phyloP scores from a whole-genome alignment of 2,329 filamentous ascomycete species.

The Cercospora zeae-maydis region DNA sequence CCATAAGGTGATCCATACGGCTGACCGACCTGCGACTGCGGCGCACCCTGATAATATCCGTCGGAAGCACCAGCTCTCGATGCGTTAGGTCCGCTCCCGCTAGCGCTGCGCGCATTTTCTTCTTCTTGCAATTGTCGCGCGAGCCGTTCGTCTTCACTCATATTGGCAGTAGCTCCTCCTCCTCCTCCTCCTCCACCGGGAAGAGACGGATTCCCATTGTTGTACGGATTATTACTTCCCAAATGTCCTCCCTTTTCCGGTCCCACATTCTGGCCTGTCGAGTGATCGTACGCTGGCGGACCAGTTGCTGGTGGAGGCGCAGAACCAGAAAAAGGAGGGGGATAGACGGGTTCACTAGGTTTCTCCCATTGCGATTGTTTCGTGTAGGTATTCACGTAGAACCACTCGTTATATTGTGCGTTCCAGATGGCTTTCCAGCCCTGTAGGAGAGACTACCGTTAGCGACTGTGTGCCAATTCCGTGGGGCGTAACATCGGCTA shows the following conservation, averaged over 20 bases:
- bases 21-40: slow-evolving; percentile 20
- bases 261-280: slow-evolving; percentile 40
- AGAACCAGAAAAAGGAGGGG: slow-evolving; percentile 44
- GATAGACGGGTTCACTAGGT: slow-evolving; percentile 65
- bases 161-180: slow-evolving; percentile 26
- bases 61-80: slow-evolving; percentile 40
- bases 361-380: slow-evolving; percentile 89
- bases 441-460: slow-evolving; percentile 53
- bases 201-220: slow-evolving; percentile 11
- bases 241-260: slow-evolving; percentile 46
- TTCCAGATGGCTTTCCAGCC: slow-evolving; percentile 87
- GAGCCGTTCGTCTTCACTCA: slow-evolving; percentile 67
- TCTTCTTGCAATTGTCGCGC: slow-evolving; percentile 79
- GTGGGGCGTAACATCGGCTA: background rate
- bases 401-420: slow-evolving; percentile 86
- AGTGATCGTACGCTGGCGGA: slow-evolving; percentile 61
- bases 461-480: background rate
- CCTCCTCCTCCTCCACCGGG: no score
- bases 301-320: slow-evolving; percentile 43
- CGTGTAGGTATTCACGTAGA: slow-evolving; percentile 85
- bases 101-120: slow-evolving; percentile 60
- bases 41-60: slow-evolving; percentile 44
- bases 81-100: background rate
- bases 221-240: slow-evolving; percentile 71
- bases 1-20: slow-evolving; percentile 29